A percentile compares a stretch with the other conserved stretches of the same genome.
phyloP scores from a whole-genome alignment of 2,329 filamentous ascomycete species.

The Pyrenophora tritici-repentis region DNA sequence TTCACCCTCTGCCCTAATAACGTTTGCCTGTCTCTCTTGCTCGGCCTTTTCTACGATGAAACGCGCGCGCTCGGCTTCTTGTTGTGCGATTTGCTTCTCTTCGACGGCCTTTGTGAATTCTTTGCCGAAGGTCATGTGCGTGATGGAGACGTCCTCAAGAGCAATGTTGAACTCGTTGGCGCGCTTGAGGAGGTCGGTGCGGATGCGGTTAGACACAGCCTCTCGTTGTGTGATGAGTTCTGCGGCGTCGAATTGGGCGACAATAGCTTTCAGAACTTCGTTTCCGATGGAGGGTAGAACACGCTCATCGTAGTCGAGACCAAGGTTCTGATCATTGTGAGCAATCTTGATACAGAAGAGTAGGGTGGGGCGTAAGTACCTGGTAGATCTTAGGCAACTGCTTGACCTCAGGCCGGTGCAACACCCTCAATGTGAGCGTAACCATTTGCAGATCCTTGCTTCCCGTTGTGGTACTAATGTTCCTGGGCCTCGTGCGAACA shows the following conservation, averaged over 20 bases:
- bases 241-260: conserved; percentile 59
- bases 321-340: conserved; percentile 72
- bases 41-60: conserved; percentile 99
- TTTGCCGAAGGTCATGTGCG: conserved; percentile 99
- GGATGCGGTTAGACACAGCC: conserved; percentile 93
- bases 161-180: conserved; percentile 98
- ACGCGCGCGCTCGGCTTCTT: conserved; percentile 93
- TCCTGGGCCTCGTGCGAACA: conserved; percentile 94
- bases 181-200: conserved; percentile 86
- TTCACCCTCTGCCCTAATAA: conserved; percentile 97
- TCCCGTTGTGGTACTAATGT: conserved; percentile 95
- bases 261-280: conserved; percentile 61
- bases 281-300: conserved; percentile 60
- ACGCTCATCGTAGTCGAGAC: conserved; percentile 89
- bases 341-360: too few species aligned
- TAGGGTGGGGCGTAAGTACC: conserved; percentile 58
- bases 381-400: conserved; percentile 97
- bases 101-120: conserved; percentile 99
- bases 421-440: conserved; percentile 91
- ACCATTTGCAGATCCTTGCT: conserved; percentile 99
- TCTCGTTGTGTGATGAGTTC: conserved; percentile 95
- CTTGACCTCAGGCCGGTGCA: conserved; percentile 93
- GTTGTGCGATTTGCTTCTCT: conserved; percentile 99
- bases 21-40: conserved; percentile 97
- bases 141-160: conserved; percentile 98